These are phyloP conservation scores for Zoysia japonica DNA, from an alignment of 176 grass and related monocot species.

Conservation along the genomic window DNA sequence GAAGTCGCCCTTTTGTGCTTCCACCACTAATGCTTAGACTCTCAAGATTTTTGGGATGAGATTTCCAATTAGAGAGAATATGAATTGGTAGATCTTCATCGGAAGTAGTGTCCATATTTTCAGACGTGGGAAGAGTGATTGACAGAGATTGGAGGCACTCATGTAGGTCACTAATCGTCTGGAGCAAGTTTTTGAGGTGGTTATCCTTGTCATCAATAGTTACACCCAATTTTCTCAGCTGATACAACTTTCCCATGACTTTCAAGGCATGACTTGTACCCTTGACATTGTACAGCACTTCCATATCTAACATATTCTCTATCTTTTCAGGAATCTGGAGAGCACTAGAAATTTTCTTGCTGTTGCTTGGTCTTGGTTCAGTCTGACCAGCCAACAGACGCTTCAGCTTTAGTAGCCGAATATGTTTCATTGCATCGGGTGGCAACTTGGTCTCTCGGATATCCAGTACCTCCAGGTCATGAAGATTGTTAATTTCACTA, in stretches of 20 bases:
- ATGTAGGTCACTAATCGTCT: not conserved
- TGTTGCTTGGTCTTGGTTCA: not conserved
- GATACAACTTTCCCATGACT: not conserved
- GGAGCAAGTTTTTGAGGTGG: not conserved
- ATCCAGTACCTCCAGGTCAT: slow-evolving; percentile 36
- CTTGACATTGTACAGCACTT: not conserved
- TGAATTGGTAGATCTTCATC: too few relatives aligned
- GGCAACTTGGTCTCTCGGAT: slow-evolving; percentile 15
- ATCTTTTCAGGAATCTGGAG: not conserved
- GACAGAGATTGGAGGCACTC: not conserved
- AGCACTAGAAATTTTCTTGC: not conserved
- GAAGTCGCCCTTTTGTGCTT: not conserved
- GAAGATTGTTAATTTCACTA: slow-evolving; percentile 35
- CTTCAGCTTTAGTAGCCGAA: slow-evolving; percentile 28
- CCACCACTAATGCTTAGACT: slow-evolving; percentile 22
- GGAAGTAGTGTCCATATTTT: too few relatives aligned
- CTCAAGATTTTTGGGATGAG: not conserved
- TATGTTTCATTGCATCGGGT: not conserved
- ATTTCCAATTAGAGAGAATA: not conserved
- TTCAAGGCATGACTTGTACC: not conserved
- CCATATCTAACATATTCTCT: slow-evolving; percentile 3
- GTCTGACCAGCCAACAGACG: slow-evolving; percentile 3
- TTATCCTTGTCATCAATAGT: not conserved
- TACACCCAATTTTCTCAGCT: slow-evolving; percentile 33
- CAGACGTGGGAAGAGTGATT: not conserved